Base-by-base conservation (phyloP, 1,139 yeast species). In the Yamadazyma atlantica region DNA sequence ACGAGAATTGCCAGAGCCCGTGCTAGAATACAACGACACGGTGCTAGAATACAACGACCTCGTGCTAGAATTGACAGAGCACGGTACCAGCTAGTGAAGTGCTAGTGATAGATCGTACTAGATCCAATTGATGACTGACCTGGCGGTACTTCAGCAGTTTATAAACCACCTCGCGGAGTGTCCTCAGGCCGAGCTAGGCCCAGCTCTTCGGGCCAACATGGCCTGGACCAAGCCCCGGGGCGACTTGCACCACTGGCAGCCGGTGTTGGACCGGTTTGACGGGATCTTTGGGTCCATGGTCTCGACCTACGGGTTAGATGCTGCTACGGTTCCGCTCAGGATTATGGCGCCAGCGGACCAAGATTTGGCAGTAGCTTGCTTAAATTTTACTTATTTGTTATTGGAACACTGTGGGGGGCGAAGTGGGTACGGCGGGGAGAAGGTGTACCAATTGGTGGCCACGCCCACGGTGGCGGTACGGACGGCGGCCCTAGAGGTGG, bases 181-280 rank as follows among this genome's bases (percentile, higher is more conserved):
- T n/a, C n/a, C n/a, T n/a, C n/a, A n/a, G n/a, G n/a, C n/a, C n/a
- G n/a, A n/a, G n/a, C n/a, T n/a, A n/a, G n/a, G n/a, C n/a, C n/a
- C n/a, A n/a, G n/a, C n/a, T n/a, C n/a, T n/a, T n/a, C n/a, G n/a
- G n/a, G n/a, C n/a, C n/a, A 60, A 71, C 42, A 48, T 63, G 42
- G 39, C 36, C 27, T 83, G 92, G 90, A 75, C 78, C 44, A 67
- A 83, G 32, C 85, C 90, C 2, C 69, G 80, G 42, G 89, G 88
- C 21, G 90, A 86, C 48, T 60, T 90, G 32, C 75, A 75, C 47
- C 83, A 82, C 43, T 90, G 96, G 95, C 74, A 86, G 15, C 75
- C 83, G 0, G 78, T 87, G 1, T 66, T 90, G 48, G 85, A 89
- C 57, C 69, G 83, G 48, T 80, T 89, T 50, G 97, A 89, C 55